Base-by-base conservation (phyloP, 2,329 filamentous ascomycete genomes). In the Elsinoe fawcettii region DNA sequence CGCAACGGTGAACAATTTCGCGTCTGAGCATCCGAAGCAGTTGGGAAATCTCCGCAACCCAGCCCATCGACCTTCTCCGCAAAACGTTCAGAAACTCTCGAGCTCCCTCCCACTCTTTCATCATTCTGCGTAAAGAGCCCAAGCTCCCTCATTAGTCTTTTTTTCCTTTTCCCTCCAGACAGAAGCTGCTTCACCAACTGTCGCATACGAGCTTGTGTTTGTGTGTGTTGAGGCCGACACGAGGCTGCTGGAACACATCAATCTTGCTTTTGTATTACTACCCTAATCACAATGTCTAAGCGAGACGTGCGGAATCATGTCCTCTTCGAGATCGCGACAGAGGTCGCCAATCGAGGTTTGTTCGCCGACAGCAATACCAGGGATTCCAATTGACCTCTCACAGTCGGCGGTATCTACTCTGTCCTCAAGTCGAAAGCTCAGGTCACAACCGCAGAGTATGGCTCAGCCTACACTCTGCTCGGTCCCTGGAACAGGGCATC, bases 391-490 rank as follows among this genome's bases (percentile, higher is more conserved):
- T 37, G 61, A 66, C 46, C 64, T 51, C 6, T 34, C 41, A 18
- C 64, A 95, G 93, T 99, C 61, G 93, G 93, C 69, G 93, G 93
- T 67, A 99, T 99, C 75, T 99, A 99, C 79, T 97, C 92, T 14
- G 93, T 99, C 63, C 85, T 99, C 75, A 99, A 99, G 75, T 99
- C 93, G 61, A 99, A 99, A 75, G 92, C 93, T 36, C 92, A 93
- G 53, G 93, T 97, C 61, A 97, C 93, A 43, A 96, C 92, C 0
- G 90, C 90, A 60, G 93, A 99, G 74, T 99, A 97, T 93, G 93
- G 93, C 73, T 90, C 96, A 60, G 84, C 90, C 64, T 99, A 99
- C 74, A 95, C 90, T 25, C 82, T 97, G 63, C 91, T 99, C 71
- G 93, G 93, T 1, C 93, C 93, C 59, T 84, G 95, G 70, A 96